phyloP scores from a whole-genome alignment of 2,329 filamentous ascomycete species.

The Ophiosphaerella korrae region DNA sequence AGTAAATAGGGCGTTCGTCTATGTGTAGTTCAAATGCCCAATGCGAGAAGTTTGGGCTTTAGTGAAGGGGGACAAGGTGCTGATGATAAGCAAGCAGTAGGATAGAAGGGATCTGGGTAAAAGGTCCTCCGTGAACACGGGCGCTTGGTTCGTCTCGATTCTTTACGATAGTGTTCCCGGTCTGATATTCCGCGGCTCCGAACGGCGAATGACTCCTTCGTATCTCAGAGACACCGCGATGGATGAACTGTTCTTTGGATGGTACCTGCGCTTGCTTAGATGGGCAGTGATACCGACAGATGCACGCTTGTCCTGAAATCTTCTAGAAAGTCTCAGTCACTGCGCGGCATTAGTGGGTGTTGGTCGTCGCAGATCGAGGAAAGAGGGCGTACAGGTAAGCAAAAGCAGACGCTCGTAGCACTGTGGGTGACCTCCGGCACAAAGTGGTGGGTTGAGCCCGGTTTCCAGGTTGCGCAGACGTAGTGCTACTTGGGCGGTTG shows the following conservation, averaged over 20 bases:
- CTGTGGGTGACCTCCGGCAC: constrained; percentile 42
- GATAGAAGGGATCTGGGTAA: constrained; percentile 39
- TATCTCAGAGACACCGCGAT: constrained; percentile 31
- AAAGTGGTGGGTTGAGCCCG: constrained; percentile 48
- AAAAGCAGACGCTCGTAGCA: constrained; percentile 46
- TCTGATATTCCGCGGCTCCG: constrained; percentile 35
- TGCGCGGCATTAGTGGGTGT: constrained; percentile 46
- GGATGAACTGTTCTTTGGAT: constrained; percentile 33
- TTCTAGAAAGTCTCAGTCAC: constrained; percentile 51
- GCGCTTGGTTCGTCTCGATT: constrained; percentile 31
- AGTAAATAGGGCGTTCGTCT: constrained; percentile 55
- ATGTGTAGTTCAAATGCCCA: constrained; percentile 37
- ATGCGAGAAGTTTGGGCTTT: constrained; percentile 31
- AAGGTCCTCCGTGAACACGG: constrained; percentile 35
- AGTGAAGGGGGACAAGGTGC: constrained; percentile 41
- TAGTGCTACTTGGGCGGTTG: constrained; percentile 49
- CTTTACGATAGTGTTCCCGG: constrained; percentile 36
- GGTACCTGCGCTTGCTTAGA: constrained; percentile 47
- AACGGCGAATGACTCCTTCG: constrained; percentile 35
- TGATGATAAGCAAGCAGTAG: constrained; percentile 40
- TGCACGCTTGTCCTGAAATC: constrained; percentile 52
- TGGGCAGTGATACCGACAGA: constrained; percentile 48
- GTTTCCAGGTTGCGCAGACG: constrained; percentile 55
- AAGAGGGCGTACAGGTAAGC: constrained; percentile 48
- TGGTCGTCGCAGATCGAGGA: constrained; percentile 42